Conservation (phyloP, 805 yeast genomes). For the Sugiyamaella boreocaroliniensis region DNA sequence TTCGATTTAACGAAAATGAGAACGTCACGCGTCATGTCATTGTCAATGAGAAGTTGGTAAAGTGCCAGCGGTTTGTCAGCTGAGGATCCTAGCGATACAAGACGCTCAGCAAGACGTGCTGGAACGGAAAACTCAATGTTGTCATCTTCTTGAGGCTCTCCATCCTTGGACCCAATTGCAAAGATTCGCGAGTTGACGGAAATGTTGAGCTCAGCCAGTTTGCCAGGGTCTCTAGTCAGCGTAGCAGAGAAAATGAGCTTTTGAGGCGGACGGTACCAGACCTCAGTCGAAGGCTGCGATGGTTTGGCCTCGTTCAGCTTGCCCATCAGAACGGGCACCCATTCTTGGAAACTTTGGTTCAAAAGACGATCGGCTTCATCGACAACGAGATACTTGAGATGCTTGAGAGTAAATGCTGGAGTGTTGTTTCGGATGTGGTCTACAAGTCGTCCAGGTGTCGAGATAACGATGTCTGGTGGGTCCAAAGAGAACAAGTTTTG, state of each 20-base stretch:
- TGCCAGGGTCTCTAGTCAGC: slow-evolving; percentile 86
- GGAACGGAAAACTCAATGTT: slow-evolving; percentile 34
- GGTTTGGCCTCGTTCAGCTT: slow-evolving; percentile 15
- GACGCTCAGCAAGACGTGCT: slow-evolving; percentile 29
- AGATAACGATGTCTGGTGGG: slow-evolving; percentile 33
- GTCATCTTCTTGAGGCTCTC: slow-evolving; percentile 30
- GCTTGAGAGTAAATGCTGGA: slow-evolving; percentile 35
- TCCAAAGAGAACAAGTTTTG: slow-evolving; percentile 37
- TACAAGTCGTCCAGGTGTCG: slow-evolving; percentile 83
- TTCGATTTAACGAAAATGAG: slow-evolving; percentile 69
- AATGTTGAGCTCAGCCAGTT: slow-evolving; percentile 64
- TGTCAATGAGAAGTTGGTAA: slow-evolving; percentile 43
- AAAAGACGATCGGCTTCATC: slow-evolving; percentile 97
- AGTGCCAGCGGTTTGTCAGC: slow-evolving; percentile 68
- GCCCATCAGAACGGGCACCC: slow-evolving; percentile 52
- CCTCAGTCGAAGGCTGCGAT: slow-evolving; percentile 5
- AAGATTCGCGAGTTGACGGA: slow-evolving; percentile 57
- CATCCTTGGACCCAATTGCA: slow-evolving; percentile 48
- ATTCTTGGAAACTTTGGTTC: slow-evolving; percentile 87
- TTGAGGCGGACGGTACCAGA: slow-evolving; percentile 40
- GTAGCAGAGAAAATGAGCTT: slow-evolving; percentile 89
- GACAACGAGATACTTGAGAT: slow-evolving; percentile 60
- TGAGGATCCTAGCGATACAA: slow-evolving; percentile 27
- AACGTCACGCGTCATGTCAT: slow-evolving; percentile 36
- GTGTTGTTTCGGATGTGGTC: slow-evolving; percentile 40